Conservation (phyloP, 805 yeast species). For the Starmera pachycereana region DNA sequence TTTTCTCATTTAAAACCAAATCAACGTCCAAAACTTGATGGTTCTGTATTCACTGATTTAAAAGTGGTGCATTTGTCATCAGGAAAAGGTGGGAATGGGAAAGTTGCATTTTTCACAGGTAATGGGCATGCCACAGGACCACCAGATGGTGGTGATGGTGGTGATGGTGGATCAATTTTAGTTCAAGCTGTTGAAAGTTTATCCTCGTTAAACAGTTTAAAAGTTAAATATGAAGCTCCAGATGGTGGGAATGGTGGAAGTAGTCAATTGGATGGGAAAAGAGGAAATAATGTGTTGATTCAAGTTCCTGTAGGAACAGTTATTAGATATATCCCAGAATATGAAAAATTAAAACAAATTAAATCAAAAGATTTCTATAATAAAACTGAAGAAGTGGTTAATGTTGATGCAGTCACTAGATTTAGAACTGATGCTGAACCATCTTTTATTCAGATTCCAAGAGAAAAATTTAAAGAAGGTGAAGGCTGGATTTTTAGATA, state of each 20-base stretch:
- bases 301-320: slow-evolving; percentile 91
- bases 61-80: slow-evolving; percentile 55
- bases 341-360: slow-evolving; percentile 28
- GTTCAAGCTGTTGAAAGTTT: slow-evolving; percentile 70
- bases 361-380: slow-evolving; percentile 3
- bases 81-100: slow-evolving; percentile 88
- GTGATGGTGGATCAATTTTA: slow-evolving; percentile 81
- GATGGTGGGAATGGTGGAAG: slow-evolving; percentile 65
- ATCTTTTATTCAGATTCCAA: slow-evolving; percentile 43
- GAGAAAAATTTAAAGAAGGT: slow-evolving; percentile 58
- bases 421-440: slow-evolving; percentile 23
- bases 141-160: slow-evolving; percentile 99
- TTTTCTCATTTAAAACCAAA: slow-evolving; percentile 25
- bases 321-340: slow-evolving; percentile 77
- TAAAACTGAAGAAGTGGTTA: slow-evolving; percentile 9
- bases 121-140: slow-evolving; percentile 84
- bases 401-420: slow-evolving; percentile 26
- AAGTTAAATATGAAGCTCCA: slow-evolving; percentile 58
- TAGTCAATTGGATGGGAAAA: slow-evolving; percentile 76
- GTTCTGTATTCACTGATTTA: slow-evolving; percentile 48
- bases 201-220: slow-evolving; percentile 60
- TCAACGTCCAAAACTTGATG: slow-evolving; percentile 33
- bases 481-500: slow-evolving; percentile 88
- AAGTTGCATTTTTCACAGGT: slow-evolving; percentile 77
- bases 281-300: slow-evolving; percentile 69